Evolutionary conservation across 768 basidiomycete species (phyloP).

Genomic region (Suillus hirtellus): DNA sequence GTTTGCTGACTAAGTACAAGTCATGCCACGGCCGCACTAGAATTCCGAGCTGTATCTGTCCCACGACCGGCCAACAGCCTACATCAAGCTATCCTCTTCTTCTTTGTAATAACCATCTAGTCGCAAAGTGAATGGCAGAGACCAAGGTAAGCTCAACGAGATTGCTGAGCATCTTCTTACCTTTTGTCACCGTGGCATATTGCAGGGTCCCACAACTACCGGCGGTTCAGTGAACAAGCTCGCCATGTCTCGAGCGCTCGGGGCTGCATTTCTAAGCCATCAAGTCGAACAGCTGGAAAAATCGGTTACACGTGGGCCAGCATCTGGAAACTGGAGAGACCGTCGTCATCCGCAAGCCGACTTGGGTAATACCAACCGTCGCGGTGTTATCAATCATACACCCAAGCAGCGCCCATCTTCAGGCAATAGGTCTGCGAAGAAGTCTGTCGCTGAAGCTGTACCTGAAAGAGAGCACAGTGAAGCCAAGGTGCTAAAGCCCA

Average conservation of each 20-base stretch:
- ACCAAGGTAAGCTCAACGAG: constrained; percentile 5
- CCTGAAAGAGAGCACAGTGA: constrained; percentile 25
- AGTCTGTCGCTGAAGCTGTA: constrained; percentile 18
- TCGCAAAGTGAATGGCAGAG: constrained; percentile 6
- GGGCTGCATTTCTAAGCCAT: constrained; percentile 84
- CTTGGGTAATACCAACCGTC: constrained; percentile 18
- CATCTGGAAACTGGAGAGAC: constrained; percentile 65
- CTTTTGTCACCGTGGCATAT: neutral
- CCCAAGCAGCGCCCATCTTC: constrained; percentile 27
- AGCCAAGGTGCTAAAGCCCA: constrained; percentile 16
- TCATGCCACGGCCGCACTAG: neutral
- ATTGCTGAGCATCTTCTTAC: neutral
- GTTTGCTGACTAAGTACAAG: constrained; percentile 5
- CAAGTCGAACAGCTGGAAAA: constrained; percentile 89
- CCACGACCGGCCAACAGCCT: neutral
- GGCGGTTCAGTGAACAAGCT: constrained; percentile 51
- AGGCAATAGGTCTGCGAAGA: constrained; percentile 25
- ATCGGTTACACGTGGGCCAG: constrained; percentile 54
- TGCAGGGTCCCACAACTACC: constrained; percentile 25
- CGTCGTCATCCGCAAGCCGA: constrained; percentile 35
- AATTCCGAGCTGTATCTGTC: neutral
- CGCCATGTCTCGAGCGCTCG: constrained; percentile 85
- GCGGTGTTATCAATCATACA: constrained; percentile 17
- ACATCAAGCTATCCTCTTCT: constrained; percentile 3
- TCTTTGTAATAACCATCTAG: neutral